Evolutionary conservation across 345 rosid species (phyloP).

Genomic region (Citrus sp.): DNA sequence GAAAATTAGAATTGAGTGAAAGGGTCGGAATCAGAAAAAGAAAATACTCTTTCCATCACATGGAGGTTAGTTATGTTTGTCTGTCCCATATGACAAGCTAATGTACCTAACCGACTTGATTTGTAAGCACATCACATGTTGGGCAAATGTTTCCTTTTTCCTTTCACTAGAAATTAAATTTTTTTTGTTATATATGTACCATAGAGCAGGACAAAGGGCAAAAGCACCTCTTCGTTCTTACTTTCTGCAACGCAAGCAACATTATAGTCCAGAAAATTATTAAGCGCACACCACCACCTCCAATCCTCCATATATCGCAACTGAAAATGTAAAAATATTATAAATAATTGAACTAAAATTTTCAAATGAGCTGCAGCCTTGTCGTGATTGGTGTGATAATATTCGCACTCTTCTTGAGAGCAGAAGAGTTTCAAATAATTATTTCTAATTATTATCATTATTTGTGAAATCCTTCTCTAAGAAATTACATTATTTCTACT

Average conservation of each 20-base stretch:
- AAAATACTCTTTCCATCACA: constrained; percentile 6
- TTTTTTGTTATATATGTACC: too few species aligned
- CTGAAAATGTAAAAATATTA: too few species aligned
- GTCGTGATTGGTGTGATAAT: too few species aligned
- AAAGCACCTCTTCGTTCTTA: neutral
- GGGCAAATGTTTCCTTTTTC: too few species aligned
- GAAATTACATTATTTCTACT: too few species aligned
- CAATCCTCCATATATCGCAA: neutral
- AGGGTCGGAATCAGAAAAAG: neutral
- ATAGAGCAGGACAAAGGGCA: too few species aligned
- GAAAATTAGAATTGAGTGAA: too few species aligned
- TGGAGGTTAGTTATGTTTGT: constrained; percentile 1
- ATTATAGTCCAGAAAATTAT: neutral
- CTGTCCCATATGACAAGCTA: neutral
- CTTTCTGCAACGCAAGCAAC: neutral
- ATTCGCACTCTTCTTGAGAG: too few species aligned
- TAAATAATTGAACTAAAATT: neutral
- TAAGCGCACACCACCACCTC: neutral
- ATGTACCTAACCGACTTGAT: neutral
- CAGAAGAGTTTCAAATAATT: too few species aligned
- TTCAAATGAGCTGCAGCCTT: neutral
- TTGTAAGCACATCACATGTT: neutral
- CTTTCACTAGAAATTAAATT: too few species aligned
- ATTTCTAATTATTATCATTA: too few species aligned
- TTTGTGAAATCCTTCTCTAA: too few species aligned